These are phyloP conservation scores for Hordeum marinum DNA, from an alignment of 176 grass and related monocot species.

Conservation along the genomic window DNA sequence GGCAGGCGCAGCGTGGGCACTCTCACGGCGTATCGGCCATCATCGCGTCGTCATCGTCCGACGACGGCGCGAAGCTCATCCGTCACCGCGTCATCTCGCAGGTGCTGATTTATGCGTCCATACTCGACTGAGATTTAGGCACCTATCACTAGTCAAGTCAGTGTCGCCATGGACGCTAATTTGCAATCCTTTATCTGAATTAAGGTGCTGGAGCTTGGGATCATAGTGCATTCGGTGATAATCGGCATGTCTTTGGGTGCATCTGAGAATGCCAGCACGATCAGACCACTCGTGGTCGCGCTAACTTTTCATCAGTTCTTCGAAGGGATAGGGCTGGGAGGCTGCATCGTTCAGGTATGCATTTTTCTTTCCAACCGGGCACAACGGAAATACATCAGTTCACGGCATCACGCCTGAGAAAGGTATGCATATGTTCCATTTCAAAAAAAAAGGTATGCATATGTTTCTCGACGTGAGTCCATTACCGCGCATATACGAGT, in stretches of 20 bases:
- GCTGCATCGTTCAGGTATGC: constrained; percentile 56
- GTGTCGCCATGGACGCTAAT: too few species aligned
- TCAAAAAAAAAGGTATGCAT: too few species aligned
- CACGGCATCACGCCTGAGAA: too few species aligned
- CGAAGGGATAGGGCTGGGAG: constrained; percentile 55
- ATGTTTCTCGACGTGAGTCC: background rate
- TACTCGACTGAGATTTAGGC: background rate
- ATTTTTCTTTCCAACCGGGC: too few species aligned
- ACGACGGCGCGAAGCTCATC: constrained; percentile 28
- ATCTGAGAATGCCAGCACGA: constrained; percentile 42
- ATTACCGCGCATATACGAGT: background rate
- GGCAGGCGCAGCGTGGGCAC: constrained; percentile 24
- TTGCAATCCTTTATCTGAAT: background rate
- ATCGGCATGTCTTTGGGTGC: constrained; percentile 56
- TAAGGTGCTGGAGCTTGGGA: constrained; percentile 62
- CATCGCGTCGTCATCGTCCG: background rate
- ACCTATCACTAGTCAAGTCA: too few species aligned
- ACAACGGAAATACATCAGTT: too few species aligned
- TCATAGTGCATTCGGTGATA: constrained; percentile 62
- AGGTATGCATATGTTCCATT: too few species aligned
- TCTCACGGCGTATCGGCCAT: background rate
- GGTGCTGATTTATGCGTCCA: constrained; percentile 21
- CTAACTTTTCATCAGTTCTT: constrained; percentile 69
- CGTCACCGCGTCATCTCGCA: constrained; percentile 69
- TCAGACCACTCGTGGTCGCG: constrained; percentile 46